Base-by-base conservation (phyloP, 768 basidiomycete species). In the Rhodotorula toruloides region DNA sequence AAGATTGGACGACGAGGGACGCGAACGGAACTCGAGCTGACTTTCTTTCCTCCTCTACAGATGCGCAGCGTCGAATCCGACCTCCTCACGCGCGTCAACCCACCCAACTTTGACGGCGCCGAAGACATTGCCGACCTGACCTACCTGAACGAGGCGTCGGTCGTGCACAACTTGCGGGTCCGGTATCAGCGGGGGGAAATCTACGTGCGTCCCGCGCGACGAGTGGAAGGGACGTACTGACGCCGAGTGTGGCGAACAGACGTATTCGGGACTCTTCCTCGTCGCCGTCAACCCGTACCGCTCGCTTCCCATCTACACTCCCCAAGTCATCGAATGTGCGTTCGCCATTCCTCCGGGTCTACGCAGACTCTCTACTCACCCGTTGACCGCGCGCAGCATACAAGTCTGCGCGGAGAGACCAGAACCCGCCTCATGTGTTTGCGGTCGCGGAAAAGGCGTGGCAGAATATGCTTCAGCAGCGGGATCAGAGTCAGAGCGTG, bases 221-320 rank as follows among this genome's bases (percentile, higher is more conserved):
- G 44, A 49, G 73, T 67, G 27, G 72, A 70, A 66, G 69, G 61
- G 62, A 66, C 56, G 16, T 37, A 34, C 22, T 44, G 32, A 43
- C 40, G 21, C 12, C 53, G 32, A n/a, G 5, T 25, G 16, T 16
- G 31, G 9, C 7, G 32, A 44, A 48, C 74, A 96, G 90, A 91
- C 91, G 47, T 93, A 91, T 80, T 91, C 90, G 27, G 92, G 94
- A 48, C 83, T 98, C 73, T 99, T 99, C 82, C 84, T 98, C 76
- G 94, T 99, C 63, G 96, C 96, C 36, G 89, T 99, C 74, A 99
- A 99, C 78, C 96, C 96, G 13, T 99, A 99, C 80, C 91, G 90
- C 76, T 82, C 83, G 66, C 80, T 99, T 17, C 91, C 92, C 21
- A 84, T 98, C 32, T 97, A 98, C 79, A 89, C 89, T 25, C 89